Evolutionary conservation across 1,284 basidiomycete genomes (phyloP).

Genomic region (Naganishia sp.): DNA sequence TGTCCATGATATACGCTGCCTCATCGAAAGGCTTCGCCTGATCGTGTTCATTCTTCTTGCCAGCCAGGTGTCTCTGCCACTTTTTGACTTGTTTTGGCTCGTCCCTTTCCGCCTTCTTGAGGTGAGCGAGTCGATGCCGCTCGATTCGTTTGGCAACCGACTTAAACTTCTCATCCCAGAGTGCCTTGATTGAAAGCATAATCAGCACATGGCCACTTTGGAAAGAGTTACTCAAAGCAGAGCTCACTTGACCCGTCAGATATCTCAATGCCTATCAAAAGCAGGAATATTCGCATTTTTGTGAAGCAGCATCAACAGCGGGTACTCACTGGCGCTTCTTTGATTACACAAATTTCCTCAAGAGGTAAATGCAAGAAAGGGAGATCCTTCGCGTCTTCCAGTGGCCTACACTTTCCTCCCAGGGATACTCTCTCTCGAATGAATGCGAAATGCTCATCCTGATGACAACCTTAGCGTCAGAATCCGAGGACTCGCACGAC

Average conservation of each 20-base stretch:
- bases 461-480: not conserved
- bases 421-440: slow-evolving; percentile 86
- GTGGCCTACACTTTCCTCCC: slow-evolving; percentile 70
- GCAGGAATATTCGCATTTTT: not conserved
- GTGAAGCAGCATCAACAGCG: not conserved
- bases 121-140: slow-evolving; percentile 47
- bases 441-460: slow-evolving; percentile 54
- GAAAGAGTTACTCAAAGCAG: no score
- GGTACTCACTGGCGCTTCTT: slow-evolving; percentile 51
- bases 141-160: slow-evolving; percentile 43
- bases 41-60: slow-evolving; percentile 27
- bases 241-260: slow-evolving; percentile 48
- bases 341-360: slow-evolving; percentile 60
- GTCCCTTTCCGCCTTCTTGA: slow-evolving; percentile 45
- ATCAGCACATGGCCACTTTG: no score
- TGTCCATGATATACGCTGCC: slow-evolving; percentile 36
- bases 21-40: slow-evolving; percentile 34
- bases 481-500: not conserved
- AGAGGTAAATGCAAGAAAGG: slow-evolving; percentile 64
- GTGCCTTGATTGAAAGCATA: slow-evolving; percentile 20
- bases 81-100: slow-evolving; percentile 35
- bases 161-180: slow-evolving; percentile 52
- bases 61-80: slow-evolving; percentile 32
- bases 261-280: slow-evolving; percentile 46
- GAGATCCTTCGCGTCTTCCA: slow-evolving; percentile 72